These are phyloP conservation scores for Epithele typhae DNA, from an alignment of 768 basidiomycete genomes.

Conservation along the genomic window DNA sequence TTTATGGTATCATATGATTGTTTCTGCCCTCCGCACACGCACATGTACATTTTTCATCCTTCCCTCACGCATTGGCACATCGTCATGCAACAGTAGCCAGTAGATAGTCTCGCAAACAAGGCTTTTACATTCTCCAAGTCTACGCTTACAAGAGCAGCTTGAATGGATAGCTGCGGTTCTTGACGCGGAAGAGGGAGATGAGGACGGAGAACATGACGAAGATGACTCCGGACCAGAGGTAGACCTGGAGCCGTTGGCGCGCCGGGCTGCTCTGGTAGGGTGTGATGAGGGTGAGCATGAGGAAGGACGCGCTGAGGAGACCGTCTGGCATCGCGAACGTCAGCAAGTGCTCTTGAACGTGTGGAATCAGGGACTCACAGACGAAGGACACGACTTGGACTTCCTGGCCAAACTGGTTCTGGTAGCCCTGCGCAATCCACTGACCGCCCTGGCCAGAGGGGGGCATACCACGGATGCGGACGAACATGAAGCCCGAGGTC, in stretches of 20 bases:
- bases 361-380: conserved; percentile 68
- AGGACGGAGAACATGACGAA: conserved; percentile 85
- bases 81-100: conserved; percentile 12
- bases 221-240: conserved; percentile 81
- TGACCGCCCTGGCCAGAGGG: conserved; percentile 58
- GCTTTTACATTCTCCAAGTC: conserved; percentile 9
- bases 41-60: no score
- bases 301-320: conserved; percentile 68
- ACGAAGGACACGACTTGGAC: conserved; percentile 80
- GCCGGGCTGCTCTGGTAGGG: conserved; percentile 70
- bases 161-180: conserved; percentile 61
- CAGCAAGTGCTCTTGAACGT: not conserved
- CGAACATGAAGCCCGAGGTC: conserved; percentile 96
- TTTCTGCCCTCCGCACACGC: not conserved
- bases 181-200: conserved; percentile 82
- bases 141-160: no score
- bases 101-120: conserved; percentile 13
- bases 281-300: conserved; percentile 76
- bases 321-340: conserved; percentile 62
- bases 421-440: conserved; percentile 88
- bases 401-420: conserved; percentile 91
- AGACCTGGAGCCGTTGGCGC: conserved; percentile 82
- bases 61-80: conserved; percentile 1
- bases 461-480: conserved; percentile 80
- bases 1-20: conserved; percentile 8